These are phyloP conservation scores for Talaromyces proteolyticus DNA, from an alignment of 495 filamentous ascomycete genomes.

Conservation along the genomic window DNA sequence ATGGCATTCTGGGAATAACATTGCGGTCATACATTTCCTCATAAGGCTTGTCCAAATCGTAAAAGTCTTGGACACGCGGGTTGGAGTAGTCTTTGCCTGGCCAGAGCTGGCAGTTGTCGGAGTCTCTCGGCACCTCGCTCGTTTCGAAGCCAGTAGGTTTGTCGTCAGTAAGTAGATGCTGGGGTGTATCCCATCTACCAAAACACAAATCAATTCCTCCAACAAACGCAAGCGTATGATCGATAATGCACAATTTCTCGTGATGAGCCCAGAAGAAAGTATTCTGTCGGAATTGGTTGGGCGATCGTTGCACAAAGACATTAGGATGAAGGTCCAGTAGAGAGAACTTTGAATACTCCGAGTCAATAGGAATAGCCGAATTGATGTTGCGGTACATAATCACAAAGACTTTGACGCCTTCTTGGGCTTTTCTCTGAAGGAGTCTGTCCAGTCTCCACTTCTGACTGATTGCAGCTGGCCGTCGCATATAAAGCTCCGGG, in stretches of 20 bases:
- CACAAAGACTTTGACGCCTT: constrained; percentile 97
- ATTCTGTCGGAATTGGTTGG: constrained; percentile 96
- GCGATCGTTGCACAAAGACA: constrained; percentile 90
- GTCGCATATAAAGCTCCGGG: constrained; percentile 92
- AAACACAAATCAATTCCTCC: constrained; percentile 98
- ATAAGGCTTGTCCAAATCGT: constrained; percentile 87
- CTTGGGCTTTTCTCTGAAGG: constrained; percentile 85
- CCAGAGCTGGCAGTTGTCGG: constrained; percentile 93
- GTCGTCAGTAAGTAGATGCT: constrained; percentile 86
- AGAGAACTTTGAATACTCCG: constrained; percentile 98
- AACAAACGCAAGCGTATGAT: constrained; percentile 93
- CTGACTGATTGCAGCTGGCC: constrained; percentile 93
- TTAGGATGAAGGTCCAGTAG: constrained; percentile 95
- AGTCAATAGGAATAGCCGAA: constrained; percentile 95
- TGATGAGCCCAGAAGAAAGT: constrained; percentile 99
- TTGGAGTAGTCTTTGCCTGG: constrained; percentile 99
- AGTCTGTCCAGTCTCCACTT: constrained; percentile 97
- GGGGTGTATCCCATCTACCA: constrained; percentile 93
- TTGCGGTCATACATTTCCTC: constrained; percentile 98
- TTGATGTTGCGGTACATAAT: constrained; percentile 99
- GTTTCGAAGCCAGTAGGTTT: constrained; percentile 93
- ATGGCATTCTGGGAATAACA: constrained; percentile 88
- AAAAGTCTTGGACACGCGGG: constrained; percentile 92
- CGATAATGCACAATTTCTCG: constrained; percentile 92
- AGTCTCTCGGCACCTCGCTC: constrained; percentile 69